These are phyloP conservation scores for Pestalotiopsis sp. DNA, from an alignment of 2,329 filamentous ascomycete species.

Conservation along the genomic window DNA sequence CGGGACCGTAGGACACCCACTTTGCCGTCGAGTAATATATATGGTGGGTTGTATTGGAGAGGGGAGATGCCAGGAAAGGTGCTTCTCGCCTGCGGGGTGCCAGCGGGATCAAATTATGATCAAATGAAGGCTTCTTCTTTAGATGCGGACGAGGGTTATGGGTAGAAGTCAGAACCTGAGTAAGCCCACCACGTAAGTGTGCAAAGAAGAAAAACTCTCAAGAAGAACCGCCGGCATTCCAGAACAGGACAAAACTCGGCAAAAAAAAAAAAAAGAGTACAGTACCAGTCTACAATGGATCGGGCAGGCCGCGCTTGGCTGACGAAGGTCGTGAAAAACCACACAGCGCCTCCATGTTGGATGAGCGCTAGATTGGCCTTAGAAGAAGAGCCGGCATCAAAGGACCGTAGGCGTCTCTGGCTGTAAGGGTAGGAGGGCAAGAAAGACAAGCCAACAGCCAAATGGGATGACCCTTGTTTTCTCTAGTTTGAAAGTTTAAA, in stretches of 20 bases:
- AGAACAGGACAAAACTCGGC: constrained; percentile 6
- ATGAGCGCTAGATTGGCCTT: not conserved
- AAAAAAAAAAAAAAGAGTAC: not conserved
- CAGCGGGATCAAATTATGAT: not conserved
- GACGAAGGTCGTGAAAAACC: not conserved
- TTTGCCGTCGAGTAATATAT: not conserved
- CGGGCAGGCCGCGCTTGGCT: constrained; percentile 6
- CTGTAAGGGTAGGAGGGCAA: not conserved
- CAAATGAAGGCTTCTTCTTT: not conserved
- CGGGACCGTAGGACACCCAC: not conserved
- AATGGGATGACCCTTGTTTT: not conserved
- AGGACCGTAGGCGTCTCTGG: not conserved
- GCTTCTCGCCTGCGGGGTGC: not conserved
- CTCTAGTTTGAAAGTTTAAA: not conserved
- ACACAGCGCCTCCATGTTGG: not conserved
- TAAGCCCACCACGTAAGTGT: not conserved
- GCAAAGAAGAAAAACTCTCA: not conserved
- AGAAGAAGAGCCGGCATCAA: not conserved
- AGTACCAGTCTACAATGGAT: not conserved
- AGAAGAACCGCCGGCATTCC: not conserved
- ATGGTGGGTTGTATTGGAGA: not conserved
- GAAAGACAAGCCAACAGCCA: not conserved
- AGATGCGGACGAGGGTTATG: not conserved
- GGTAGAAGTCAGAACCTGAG: not conserved
- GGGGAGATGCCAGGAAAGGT: not conserved